A percentile compares a stretch with the other conserved stretches of the same genome.
These are phyloP conservation scores for Kuraishia hungarica DNA, from an alignment of 805 yeast species.

Conservation along the genomic window DNA sequence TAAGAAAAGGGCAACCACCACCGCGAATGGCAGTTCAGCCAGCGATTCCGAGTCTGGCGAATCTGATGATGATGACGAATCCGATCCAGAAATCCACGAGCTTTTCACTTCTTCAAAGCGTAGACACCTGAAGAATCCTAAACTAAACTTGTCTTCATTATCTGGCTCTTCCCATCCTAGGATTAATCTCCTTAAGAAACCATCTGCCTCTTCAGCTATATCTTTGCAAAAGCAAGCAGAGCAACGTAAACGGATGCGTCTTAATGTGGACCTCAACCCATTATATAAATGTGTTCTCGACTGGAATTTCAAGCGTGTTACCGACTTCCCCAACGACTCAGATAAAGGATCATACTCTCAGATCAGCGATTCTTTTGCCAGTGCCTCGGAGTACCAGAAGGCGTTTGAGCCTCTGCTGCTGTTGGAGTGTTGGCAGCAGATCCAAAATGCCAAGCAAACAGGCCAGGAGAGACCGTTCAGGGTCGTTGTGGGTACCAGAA, in stretches of 20 bases:
- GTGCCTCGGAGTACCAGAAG: constrained; percentile 57
- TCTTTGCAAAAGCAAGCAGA: constrained; percentile 42
- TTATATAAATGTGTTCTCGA: constrained; percentile 58
- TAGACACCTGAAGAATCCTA: background rate
- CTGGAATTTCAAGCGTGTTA: constrained; percentile 63
- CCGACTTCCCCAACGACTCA: constrained; percentile 53
- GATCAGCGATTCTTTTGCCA: constrained; percentile 47
- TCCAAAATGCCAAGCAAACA: constrained; percentile 63
- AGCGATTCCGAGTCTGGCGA: constrained; percentile 17
- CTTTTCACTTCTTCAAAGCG: constrained; percentile 20
- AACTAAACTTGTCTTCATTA: background rate
- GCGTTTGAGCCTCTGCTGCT: constrained; percentile 74
- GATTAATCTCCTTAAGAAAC: constrained; percentile 4
- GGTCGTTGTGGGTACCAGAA: constrained; percentile 67
- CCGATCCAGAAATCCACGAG: constrained; percentile 13
- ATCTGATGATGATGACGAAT: constrained; percentile 11
- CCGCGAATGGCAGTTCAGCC: background rate
- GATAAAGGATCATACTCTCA: constrained; percentile 25
- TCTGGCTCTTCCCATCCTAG: background rate
- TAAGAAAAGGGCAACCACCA: background rate
- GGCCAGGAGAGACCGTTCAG: constrained; percentile 53
- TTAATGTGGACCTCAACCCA: constrained; percentile 72
- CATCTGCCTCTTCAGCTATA: constrained; percentile 5
- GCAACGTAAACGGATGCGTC: constrained; percentile 68
- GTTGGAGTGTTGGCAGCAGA: constrained; percentile 91